These are phyloP conservation scores for Talaromyces borbonicus DNA, from an alignment of 495 filamentous ascomycete genomes.

Conservation along the genomic window DNA sequence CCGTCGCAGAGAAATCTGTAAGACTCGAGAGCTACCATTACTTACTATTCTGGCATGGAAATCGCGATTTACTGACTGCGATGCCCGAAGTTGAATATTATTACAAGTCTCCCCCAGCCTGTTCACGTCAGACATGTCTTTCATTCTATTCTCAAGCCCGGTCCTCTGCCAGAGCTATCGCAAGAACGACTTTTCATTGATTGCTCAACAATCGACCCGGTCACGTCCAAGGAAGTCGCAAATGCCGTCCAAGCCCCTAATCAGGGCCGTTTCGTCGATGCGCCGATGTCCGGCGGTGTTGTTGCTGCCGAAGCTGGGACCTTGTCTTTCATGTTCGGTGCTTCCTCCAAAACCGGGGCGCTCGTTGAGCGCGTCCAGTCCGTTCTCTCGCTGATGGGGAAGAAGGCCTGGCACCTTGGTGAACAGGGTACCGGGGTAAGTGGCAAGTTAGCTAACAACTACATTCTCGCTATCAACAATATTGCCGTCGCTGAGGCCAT, in stretches of 20 bases:
- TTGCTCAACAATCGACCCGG: conserved; percentile 78
- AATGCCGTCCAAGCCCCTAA: conserved; percentile 46
- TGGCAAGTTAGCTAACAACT: conserved; percentile 89
- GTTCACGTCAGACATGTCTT: conserved; percentile 70
- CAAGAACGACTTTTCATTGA: conserved; percentile 64
- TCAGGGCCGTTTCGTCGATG: conserved; percentile 60
- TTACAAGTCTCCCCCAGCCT: conserved; percentile 75
- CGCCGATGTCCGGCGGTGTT: conserved; percentile 78
- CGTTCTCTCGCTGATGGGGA: conserved; percentile 70
- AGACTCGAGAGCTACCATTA: conserved; percentile 32
- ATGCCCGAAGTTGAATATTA: conserved; percentile 58
- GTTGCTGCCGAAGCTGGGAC: conserved; percentile 70
- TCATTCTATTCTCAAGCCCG: conserved; percentile 45
- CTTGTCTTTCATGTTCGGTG: conserved; percentile 80
- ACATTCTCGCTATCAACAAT: conserved; percentile 83
- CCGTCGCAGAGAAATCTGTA: conserved; percentile 67
- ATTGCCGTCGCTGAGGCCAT: conserved; percentile 89
- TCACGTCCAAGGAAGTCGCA: conserved; percentile 60
- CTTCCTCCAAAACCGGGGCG: conserved; percentile 34
- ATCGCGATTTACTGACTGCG: neutral
- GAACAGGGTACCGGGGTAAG: conserved; percentile 69
- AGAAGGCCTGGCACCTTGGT: conserved; percentile 71
- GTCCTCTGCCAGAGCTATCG: conserved; percentile 27
- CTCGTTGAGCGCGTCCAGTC: conserved; percentile 51
- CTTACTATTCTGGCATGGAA: neutral